A percentile compares a stretch with the other conserved stretches of the same genome.
phyloP scores from a whole-genome alignment of 2,329 filamentous ascomycete genomes.

The Ceratocystis lukuohia region DNA sequence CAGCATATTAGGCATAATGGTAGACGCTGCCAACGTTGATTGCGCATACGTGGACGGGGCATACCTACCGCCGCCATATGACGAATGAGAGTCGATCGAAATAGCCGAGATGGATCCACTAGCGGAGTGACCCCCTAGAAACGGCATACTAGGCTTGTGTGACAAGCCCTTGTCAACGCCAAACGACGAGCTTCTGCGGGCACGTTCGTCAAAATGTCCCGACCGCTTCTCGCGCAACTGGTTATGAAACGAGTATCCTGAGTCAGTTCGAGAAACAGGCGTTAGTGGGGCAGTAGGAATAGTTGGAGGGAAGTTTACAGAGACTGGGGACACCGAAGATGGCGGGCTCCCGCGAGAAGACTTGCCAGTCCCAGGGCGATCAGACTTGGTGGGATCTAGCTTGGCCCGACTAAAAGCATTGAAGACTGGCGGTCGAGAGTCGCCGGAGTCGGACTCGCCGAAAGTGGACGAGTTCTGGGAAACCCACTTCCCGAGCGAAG shows the following conservation, averaged over 20 bases:
- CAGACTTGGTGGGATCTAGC: conserved; percentile 49
- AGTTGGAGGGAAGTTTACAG: conserved; percentile 55
- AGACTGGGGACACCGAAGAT: conserved; percentile 60
- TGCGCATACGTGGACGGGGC: conserved; percentile 74
- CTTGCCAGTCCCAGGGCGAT: conserved; percentile 65
- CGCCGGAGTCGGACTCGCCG: conserved; percentile 46
- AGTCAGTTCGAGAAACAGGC: conserved; percentile 78
- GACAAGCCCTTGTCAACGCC: conserved; percentile 59
- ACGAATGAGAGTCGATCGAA: conserved; percentile 53
- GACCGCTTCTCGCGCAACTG: conserved; percentile 89
- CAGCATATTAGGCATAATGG: conserved; percentile 74
- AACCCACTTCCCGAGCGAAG: conserved; percentile 72
- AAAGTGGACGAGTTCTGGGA: conserved; percentile 83
- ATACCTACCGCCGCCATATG: conserved; percentile 55
- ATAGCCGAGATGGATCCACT: conserved; percentile 47
- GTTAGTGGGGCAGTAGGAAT: conserved; percentile 47
- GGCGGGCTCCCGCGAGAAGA: conserved; percentile 49
- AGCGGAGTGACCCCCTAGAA: conserved; percentile 51
- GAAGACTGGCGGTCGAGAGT: conserved; percentile 55
- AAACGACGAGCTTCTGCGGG: conserved; percentile 88
- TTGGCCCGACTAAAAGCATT: conserved; percentile 79
- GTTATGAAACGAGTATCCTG: conserved; percentile 72
- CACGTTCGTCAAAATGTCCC: conserved; percentile 71
- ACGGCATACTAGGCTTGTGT: conserved; percentile 59
- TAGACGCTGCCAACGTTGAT: conserved; percentile 74